Base-by-base conservation (phyloP, 2,329 filamentous ascomycete genomes). In the Aspergillus pseudoterreus region DNA sequence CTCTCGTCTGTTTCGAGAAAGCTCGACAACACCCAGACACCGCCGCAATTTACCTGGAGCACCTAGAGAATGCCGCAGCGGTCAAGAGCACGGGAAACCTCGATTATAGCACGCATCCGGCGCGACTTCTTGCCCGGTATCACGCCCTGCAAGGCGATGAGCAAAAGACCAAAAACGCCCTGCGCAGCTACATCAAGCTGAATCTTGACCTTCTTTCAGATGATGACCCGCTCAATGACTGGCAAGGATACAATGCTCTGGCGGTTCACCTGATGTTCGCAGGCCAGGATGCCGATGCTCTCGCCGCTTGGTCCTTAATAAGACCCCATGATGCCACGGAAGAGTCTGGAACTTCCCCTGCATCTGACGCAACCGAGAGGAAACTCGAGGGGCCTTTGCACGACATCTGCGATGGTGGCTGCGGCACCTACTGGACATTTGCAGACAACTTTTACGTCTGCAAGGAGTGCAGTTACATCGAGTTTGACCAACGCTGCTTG, bases 221-320 rank as follows among this genome's bases (percentile, higher is more conserved):
- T 24, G 57, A 63, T 24, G 63, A 67, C 50, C 59, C 60, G 8
- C 50, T 47, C 12, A 67, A 66, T 49, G 64, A 64, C 38, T 64
- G 55, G 57, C 53, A 63, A 19, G 63, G 52, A 22, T 63, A 60
- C 30, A 48, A 39, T 32, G 45, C 43, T 10, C 47, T 66, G 10
- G 61, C 57, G 11, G 52, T 45, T 14, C 43, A 51, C 43, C 50
- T 64, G 24, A 60, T 58, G 51, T 54, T 55, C 45, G 54, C 57
- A 6, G 60, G 58, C 14, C 56, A 63, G 21, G 60, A 66, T 33
- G 47, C 47, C n/a, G 58, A 65, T 49, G 51, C 58, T 21, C 53
- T 65, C 17, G 63, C 60, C 4, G 63, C 63, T 8, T 66, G 64
- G 63, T 65, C 58, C 14, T 49, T 65, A 36, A 54, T 66, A 6